Conservation (phyloP, 371 early-diverging fungal genomes). For the Nematocida homosporus region DNA sequence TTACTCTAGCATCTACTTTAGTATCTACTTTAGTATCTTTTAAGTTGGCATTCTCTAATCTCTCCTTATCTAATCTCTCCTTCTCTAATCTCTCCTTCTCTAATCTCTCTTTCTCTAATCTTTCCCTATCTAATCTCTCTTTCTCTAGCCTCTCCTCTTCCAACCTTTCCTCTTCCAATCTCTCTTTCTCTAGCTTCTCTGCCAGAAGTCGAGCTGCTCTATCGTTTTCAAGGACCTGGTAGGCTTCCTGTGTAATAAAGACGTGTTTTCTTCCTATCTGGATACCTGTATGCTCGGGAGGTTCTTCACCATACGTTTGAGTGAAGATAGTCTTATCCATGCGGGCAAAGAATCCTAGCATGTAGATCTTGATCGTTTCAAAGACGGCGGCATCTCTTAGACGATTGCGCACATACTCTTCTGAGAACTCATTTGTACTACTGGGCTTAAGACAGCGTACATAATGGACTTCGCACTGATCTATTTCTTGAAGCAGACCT, state of each 20-base stretch:
- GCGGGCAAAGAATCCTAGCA: slow-evolving; percentile 87
- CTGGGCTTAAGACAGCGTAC: slow-evolving; percentile 97
- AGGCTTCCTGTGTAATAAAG: slow-evolving; percentile 31
- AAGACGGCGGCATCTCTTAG: slow-evolving; percentile 67
- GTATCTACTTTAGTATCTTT: too few species aligned
- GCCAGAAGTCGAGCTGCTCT: not conserved
- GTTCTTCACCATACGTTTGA: slow-evolving; percentile 70
- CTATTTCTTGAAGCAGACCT: slow-evolving; percentile 77
- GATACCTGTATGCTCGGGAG: not conserved
- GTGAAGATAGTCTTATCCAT: slow-evolving; percentile 81
- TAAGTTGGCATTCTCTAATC: too few species aligned
- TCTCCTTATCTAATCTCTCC: slow-evolving; percentile 14
- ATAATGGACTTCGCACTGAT: slow-evolving; percentile 88
- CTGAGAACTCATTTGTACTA: slow-evolving; percentile 82
- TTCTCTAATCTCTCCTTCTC: slow-evolving; percentile 1
- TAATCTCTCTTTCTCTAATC: not conserved
- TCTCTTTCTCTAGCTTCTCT: not conserved
- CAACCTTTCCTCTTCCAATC: not conserved
- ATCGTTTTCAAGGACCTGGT: slow-evolving; percentile 10
- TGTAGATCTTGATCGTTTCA: slow-evolving; percentile 89
- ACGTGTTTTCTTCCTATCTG: slow-evolving; percentile 34
- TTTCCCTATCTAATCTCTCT: not conserved
- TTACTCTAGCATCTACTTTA: too few species aligned
- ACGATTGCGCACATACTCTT: slow-evolving; percentile 70
- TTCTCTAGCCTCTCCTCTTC: not conserved